Conservation (phyloP, 176 grass and related monocot genomes). For the Poa pratensis region DNA sequence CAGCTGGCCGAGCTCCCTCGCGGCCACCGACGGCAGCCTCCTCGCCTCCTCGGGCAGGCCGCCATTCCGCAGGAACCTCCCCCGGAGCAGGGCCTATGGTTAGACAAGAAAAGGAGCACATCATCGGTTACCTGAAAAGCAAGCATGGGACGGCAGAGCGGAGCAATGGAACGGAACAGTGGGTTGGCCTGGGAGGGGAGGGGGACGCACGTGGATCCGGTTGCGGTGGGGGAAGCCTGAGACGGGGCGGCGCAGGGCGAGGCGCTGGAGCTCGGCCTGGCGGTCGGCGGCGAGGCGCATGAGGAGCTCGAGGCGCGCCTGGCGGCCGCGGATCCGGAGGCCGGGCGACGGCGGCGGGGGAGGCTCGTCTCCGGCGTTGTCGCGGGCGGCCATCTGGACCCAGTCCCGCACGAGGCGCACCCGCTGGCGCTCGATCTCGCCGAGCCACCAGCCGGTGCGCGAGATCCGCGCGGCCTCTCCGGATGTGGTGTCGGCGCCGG, state of each 20-base stretch:
- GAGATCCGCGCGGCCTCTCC: constrained; percentile 33
- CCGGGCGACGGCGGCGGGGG: constrained; percentile 42
- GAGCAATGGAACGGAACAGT: constrained; percentile 41
- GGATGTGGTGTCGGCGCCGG: constrained; percentile 42
- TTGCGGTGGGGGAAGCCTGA: constrained; percentile 85
- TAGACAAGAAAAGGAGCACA: not conserved
- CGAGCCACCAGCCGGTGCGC: constrained; percentile 44
- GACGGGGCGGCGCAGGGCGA: constrained; percentile 69
- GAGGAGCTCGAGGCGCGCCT: constrained; percentile 87
- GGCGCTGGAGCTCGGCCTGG: constrained; percentile 73
- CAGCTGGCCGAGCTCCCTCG: constrained; percentile 82
- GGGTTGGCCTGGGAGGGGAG: not conserved
- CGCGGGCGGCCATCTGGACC: constrained; percentile 65
- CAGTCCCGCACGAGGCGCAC: constrained; percentile 67
- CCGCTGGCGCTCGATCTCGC: constrained; percentile 34
- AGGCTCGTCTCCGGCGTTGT: constrained; percentile 26
- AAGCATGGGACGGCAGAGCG: not conserved
- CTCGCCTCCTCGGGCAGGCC: constrained; percentile 63
- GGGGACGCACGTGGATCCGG: constrained; percentile 72
- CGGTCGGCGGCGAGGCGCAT: constrained; percentile 91
- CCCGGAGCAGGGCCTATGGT: constrained; percentile 72
- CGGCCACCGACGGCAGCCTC: constrained; percentile 67
- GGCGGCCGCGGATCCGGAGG: constrained; percentile 78
- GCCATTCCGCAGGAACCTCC: constrained; percentile 77
- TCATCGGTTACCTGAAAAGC: not conserved